Percentiles rank a stretch among this genome's conserved stretches.
Conservation (phyloP, 768 basidiomycete genomes). For the Podaxis rugospora region DNA sequence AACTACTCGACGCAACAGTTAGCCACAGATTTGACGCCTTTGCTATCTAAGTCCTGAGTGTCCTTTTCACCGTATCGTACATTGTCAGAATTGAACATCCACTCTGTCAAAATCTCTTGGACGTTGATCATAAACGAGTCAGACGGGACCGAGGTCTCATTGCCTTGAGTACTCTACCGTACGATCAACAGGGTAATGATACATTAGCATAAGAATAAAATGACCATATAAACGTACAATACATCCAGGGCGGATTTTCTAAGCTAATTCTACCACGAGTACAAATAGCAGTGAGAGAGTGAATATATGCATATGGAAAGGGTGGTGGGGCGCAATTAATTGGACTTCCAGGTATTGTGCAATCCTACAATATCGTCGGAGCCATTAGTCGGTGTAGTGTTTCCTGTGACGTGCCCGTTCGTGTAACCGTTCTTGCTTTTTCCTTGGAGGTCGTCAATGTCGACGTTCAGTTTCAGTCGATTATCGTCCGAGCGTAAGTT, state of each 20-base stretch:
- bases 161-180: too few relatives aligned
- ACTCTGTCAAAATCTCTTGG: slow-evolving; percentile 47
- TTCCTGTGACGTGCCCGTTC: slow-evolving; percentile 21
- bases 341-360: slow-evolving; percentile 52
- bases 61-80: slow-evolving; percentile 84
- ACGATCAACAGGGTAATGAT: background rate
- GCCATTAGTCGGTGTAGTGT: slow-evolving; percentile 41
- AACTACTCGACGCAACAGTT: slow-evolving; percentile 90
- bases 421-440: slow-evolving; percentile 22
- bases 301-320: background rate
- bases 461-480: slow-evolving; percentile 47
- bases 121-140: too few relatives aligned
- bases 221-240: slow-evolving; percentile 9
- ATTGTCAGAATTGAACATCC: slow-evolving; percentile 60
- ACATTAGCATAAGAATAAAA: slow-evolving; percentile 6
- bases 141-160: too few relatives aligned
- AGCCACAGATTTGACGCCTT: slow-evolving; percentile 68
- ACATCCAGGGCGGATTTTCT: background rate
- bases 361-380: slow-evolving; percentile 76
- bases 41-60: slow-evolving; percentile 80
- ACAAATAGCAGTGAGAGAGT: background rate
- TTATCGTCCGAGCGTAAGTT: slow-evolving; percentile 76
- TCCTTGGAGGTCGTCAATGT: slow-evolving; percentile 27
- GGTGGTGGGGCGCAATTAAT: background rate
- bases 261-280: background rate